Evolutionary conservation across 805 yeast genomes (phyloP).

Genomic region (Zygoascus ofunaensis): DNA sequence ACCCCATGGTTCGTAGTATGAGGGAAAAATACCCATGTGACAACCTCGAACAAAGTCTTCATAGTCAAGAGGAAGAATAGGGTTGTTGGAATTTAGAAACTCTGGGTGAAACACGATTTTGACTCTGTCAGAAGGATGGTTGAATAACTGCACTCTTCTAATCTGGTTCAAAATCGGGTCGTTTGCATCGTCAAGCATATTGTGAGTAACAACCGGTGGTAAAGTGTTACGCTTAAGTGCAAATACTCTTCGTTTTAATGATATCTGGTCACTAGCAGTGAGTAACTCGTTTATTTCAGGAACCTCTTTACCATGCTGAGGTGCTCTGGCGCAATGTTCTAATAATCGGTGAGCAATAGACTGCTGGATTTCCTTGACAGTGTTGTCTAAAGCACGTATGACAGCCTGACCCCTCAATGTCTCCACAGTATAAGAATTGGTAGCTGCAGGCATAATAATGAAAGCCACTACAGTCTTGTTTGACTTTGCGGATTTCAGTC

Average conservation of each 20-base stretch:
- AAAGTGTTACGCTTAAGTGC: conserved; percentile 82
- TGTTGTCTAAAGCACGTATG: conserved; percentile 77
- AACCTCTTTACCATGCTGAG: conserved; percentile 51
- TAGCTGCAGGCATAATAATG: conserved; percentile 95
- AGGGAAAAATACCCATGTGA: conserved; percentile 96
- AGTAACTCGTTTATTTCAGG: conserved; percentile 73
- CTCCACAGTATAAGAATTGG: conserved; percentile 90
- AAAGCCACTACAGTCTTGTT: conserved; percentile 93
- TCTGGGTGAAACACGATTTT: conserved; percentile 97
- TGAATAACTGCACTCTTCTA: conserved; percentile 84
- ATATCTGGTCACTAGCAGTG: conserved; percentile 78
- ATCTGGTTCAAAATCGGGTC: conserved; percentile 91
- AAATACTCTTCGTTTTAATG: conserved; percentile 82
- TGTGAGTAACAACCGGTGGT: conserved; percentile 96
- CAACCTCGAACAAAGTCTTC: conserved; percentile 98
- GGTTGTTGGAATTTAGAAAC: conserved; percentile 88
- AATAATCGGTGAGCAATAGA: conserved; percentile 79
- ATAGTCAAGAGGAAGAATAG: conserved; percentile 84
- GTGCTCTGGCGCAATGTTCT: conserved; percentile 75
- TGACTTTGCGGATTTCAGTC: conserved; percentile 70
- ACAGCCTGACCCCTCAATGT: conserved; percentile 96
- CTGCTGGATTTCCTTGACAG: conserved; percentile 80
- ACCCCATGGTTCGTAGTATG: conserved; percentile 99
- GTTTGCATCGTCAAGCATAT: conserved; percentile 83
- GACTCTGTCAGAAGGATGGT: conserved; percentile 81